phyloP scores from a whole-genome alignment of 208 protist genomes.

The Porcisia hertigi region DNA sequence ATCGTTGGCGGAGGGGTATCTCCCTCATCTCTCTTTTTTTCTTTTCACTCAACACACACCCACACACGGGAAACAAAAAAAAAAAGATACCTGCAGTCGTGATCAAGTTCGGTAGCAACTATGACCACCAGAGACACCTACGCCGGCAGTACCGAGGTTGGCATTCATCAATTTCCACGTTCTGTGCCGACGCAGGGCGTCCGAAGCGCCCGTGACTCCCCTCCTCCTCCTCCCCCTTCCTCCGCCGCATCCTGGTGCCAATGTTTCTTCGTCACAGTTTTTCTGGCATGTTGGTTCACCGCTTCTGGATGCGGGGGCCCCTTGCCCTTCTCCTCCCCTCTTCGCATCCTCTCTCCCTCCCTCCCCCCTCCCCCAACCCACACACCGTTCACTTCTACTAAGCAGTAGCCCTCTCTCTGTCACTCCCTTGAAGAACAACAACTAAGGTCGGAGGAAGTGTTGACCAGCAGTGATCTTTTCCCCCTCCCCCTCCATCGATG shows the following conservation, averaged over 20 bases:
- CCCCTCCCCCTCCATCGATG: not conserved
- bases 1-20: not conserved
- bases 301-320: not conserved
- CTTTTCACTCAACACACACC: not conserved
- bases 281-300: not conserved
- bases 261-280: not conserved
- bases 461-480: not conserved
- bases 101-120: not conserved
- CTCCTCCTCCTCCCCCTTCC: not conserved
- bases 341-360: not conserved
- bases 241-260: too few species aligned
- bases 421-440: not conserved
- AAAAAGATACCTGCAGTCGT: too few species aligned
- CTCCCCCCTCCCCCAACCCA: not conserved
- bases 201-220: not conserved
- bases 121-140: not conserved
- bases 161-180: not conserved
- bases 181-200: not conserved
- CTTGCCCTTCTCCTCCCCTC: not conserved
- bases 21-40: not conserved
- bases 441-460: not conserved
- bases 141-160: not conserved
- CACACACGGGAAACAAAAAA: not conserved
- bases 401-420: not conserved
- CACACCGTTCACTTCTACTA: not conserved